Conservation (phyloP, 1,284 basidiomycete genomes). For the Clitocybe nebularis region DNA sequence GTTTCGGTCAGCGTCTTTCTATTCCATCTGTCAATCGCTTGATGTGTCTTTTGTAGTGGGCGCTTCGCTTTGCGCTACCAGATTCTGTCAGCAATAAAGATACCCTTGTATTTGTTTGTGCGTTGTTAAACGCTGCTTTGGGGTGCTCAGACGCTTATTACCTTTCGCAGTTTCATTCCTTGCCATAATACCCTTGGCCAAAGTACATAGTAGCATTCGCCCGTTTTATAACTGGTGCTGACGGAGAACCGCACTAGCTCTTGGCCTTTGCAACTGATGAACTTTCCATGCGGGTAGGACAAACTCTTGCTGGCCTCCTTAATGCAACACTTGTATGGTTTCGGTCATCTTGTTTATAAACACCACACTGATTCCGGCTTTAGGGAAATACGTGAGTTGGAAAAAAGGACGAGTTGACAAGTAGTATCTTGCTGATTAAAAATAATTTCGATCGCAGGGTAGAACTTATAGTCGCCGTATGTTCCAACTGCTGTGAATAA, state of each 20-base stretch:
- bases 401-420: too few relatives aligned
- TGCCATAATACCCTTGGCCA: constrained; percentile 72
- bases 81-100: constrained; percentile 34
- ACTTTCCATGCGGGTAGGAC: constrained; percentile 76
- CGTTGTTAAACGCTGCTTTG: constrained; percentile 23
- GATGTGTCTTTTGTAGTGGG: constrained; percentile 51
- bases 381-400: constrained; percentile 81
- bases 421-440: too few relatives aligned
- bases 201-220: constrained; percentile 36
- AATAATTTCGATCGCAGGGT: too few relatives aligned
- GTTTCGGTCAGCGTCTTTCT: constrained; percentile 49
- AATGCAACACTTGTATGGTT: constrained; percentile 78
- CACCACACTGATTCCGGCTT: constrained; percentile 2
- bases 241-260: constrained; percentile 39
- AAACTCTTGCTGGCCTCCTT: constrained; percentile 81
- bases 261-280: constrained; percentile 89
- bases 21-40: constrained; percentile 3
- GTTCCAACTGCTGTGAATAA: constrained; percentile 23
- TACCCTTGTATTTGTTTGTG: constrained; percentile 71
- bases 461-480: constrained; percentile 75
- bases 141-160: constrained; percentile 8
- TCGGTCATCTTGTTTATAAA: constrained; percentile 4
- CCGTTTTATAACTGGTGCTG: not conserved
- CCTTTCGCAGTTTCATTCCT: constrained; percentile 57
- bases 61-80: constrained; percentile 55